Evolutionary conservation across 225 moss, liverwort and hornwort species (phyloP), one percentile per base, ranked within the genome.

Genomic region (Pleurozium schreberi): DNA sequence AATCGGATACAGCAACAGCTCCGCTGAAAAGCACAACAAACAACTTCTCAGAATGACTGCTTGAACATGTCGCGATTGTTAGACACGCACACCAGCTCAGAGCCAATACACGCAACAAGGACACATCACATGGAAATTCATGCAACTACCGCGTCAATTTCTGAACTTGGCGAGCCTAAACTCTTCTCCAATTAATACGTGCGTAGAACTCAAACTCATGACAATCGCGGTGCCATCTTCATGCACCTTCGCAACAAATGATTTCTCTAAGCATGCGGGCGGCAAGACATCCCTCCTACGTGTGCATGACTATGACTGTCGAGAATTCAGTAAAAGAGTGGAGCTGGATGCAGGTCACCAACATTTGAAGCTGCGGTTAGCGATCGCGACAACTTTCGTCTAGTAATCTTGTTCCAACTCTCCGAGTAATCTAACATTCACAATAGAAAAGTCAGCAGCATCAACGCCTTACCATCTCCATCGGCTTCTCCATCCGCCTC

Each of bases 1-100:
- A 89, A 98, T 96, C 71, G 96, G 97, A 86, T 97, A 98, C 66
- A 98, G 90, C 79, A 92, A 91, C 87, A 98, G 88, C 90, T 98
- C 98, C 80, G 96, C 98, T 96, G 97, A 84, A 83, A 73, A 81
- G 86, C 57, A 88, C 12, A 82, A 43, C 60, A 87, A 77, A 58
- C 3, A 50, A 58, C 4, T 74, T 71, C 75, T 89, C 82, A 92
- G 47, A 75, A 82, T 21, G 50, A 63, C 36, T 36, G 63, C 50
- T 78, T 25, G 33, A 81, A 58, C 43, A 76, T 74, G 60, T 36
- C 75, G 38, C 83, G 45, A 33, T n/a, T 74, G 23, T 22, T 16
- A 73, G 52, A 53, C 70, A 84, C 80, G 34, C 80, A 22, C 27
- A 84, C 19, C 65, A 76, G 43, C 75, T 68, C 80, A 74, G 84